Base-by-base conservation (phyloP, 1,284 basidiomycete genomes). In the Rhodotorula sp. region DNA sequence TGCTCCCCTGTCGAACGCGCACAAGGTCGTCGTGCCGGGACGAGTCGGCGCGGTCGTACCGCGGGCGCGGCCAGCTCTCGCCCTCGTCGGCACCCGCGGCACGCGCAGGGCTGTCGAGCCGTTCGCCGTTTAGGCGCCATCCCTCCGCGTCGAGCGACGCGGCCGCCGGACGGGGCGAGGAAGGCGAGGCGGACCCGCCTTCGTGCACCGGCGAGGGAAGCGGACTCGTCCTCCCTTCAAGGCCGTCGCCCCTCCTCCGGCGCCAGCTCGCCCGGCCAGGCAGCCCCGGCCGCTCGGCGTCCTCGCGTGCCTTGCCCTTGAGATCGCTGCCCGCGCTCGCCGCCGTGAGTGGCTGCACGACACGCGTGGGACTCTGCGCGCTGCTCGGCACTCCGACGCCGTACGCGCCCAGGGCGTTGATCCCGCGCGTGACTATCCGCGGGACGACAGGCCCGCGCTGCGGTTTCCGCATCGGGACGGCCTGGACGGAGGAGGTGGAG, bases 391-490 rank as follows among this genome's bases (percentile, higher is more conserved):
- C 53, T 2, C 63, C 60, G 8, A 72, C 58, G 4, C 70, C 70
- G 29, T 72, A 72, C 27, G 70, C 70, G 15, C 66, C 67, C 1
- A 72, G 39, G 10, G 70, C 70, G 19, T 67, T 68, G n/a, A 72
- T 61, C 10, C 70, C 70, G 50, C 70, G 32, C 63, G 70, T 72
- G 22, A 72, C 67, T 48, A 72, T 72, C 29, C 64, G 21, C 1
- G 70, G 70, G 0, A 72, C 65, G 1, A 50, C 61, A 0, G 69
- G 69, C 0, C 58, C 59, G 22, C 70, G 59, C 61, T 68, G 62
- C 27, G 70, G 70, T 44, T 72, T 72, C 29, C 64, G 56, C 50
- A 72, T 72, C n/a, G 70, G 70, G 8, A 72, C 70, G 0, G 70
- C 70, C 36, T 72, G 70, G 13, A 72, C 70, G 15, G 63, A 66